Evolutionary conservation across 2,329 filamentous ascomycete genomes (phyloP).

Genomic region (Trichoderma atrobrunneum): DNA sequence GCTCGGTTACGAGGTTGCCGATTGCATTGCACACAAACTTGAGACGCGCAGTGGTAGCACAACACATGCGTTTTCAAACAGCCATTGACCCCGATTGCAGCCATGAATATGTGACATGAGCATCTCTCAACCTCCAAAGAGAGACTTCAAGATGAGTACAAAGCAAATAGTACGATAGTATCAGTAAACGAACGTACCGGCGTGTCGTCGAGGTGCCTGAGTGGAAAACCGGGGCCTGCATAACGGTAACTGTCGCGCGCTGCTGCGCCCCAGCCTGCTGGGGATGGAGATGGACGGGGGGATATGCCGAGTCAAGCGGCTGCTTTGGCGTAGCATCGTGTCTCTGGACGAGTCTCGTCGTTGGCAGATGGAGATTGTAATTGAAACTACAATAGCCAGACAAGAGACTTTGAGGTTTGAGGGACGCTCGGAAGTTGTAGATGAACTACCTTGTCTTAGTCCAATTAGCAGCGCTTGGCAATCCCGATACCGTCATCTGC

Average conservation of each 20-base stretch:
- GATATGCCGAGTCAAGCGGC: conserved; percentile 29
- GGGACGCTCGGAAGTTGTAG: neutral
- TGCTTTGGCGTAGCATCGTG: conserved; percentile 29
- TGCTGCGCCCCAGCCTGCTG: conserved; percentile 1
- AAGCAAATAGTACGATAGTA: neutral
- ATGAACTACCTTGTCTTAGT: neutral
- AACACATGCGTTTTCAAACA: neutral
- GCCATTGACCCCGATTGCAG: neutral
- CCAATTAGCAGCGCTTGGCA: conserved; percentile 3
- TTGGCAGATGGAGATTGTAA: neutral
- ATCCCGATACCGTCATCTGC: neutral
- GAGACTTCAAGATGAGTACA: neutral
- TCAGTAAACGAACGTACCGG: conserved; percentile 28
- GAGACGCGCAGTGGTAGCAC: neutral
- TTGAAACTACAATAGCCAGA: neutral
- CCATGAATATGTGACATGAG: neutral
- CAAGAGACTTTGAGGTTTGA: neutral
- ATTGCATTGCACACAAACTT: neutral
- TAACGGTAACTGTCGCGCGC: neutral
- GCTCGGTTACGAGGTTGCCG: neutral
- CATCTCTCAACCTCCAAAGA: neutral
- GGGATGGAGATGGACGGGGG: conserved; percentile 19
- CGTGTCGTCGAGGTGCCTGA: conserved; percentile 25
- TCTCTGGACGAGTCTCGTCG: neutral
- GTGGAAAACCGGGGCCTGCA: conserved; percentile 31